Conservation (phyloP, 305 asterid species). For the Vinca major region DNA sequence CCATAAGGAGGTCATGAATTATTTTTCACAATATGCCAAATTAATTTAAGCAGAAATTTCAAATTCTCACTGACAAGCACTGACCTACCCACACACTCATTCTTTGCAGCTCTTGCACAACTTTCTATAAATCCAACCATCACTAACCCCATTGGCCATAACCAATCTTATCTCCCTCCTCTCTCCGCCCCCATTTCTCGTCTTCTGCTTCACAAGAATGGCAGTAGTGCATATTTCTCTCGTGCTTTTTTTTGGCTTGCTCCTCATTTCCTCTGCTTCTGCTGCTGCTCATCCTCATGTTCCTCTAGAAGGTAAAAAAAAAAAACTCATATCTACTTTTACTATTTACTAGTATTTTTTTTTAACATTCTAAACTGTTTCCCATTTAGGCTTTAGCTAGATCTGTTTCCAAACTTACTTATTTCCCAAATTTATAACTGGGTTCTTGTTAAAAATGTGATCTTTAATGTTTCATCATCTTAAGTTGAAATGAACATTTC, state of each 20-base stretch:
- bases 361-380: too few relatives aligned
- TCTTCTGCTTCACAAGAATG: conserved; percentile 13
- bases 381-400: background rate
- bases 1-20: too few relatives aligned
- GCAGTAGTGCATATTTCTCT: conserved; percentile 5
- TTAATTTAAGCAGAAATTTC: background rate
- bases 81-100: background rate
- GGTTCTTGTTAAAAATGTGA: too few relatives aligned
- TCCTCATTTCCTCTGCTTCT: conserved; percentile 11
- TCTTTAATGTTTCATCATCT: too few relatives aligned
- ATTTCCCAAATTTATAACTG: too few relatives aligned
- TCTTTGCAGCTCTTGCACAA: background rate
- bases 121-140: background rate
- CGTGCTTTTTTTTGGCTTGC: conserved; percentile 14
- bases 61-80: conserved; percentile 2
- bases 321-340: too few relatives aligned
- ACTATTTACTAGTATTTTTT: too few relatives aligned
- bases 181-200: background rate
- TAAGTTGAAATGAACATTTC: too few relatives aligned
- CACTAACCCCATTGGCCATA: background rate
- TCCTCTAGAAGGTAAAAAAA: conserved; percentile 29
- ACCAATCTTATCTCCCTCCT: background rate
- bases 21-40: too few relatives aligned
- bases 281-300: conserved; percentile 13
- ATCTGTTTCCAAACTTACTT: background rate